Evolutionary conservation across 352 stramenopile genomes (phyloP).

Genomic region (Pythium dissotocum): DNA sequence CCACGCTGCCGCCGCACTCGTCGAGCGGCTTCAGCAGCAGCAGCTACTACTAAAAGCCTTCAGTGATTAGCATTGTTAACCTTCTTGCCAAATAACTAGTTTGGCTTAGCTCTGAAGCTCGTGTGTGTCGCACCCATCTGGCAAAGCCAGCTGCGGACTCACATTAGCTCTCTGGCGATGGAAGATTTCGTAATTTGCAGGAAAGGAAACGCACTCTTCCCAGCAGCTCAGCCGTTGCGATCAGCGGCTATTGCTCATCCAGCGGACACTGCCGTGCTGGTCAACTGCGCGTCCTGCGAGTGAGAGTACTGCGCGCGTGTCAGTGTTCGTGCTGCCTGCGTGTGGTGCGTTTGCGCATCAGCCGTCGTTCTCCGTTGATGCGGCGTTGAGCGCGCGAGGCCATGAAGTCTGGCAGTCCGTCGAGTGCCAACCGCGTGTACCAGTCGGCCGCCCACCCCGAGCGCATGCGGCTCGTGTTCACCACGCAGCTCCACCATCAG

Average conservation of each 20-base stretch:
- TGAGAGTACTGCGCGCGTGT: background rate
- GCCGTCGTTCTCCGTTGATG: background rate
- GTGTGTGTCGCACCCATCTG: background rate
- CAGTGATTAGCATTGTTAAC: background rate
- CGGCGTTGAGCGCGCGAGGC: background rate
- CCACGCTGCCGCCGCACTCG: conserved; percentile 10
- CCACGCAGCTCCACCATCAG: conserved; percentile 71
- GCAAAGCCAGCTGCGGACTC: background rate
- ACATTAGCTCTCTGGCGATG: background rate
- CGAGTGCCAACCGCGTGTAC: conserved; percentile 24
- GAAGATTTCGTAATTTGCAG: conserved; percentile 1
- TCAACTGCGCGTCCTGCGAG: background rate
- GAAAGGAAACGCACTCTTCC: background rate
- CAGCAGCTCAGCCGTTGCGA: background rate
- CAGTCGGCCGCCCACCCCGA: conserved; percentile 50
- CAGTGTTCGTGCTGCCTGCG: background rate
- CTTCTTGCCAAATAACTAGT: conserved; percentile 9
- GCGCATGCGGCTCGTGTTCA: conserved; percentile 59
- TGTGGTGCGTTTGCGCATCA: background rate
- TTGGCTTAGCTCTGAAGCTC: conserved; percentile 7
- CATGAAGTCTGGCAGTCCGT: background rate
- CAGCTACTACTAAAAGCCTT: background rate
- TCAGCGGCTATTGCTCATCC: background rate
- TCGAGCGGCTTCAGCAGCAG: conserved; percentile 14
- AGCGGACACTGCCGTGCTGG: background rate